A percentile compares a stretch with the other conserved stretches of the same genome.
These are phyloP conservation scores for Moricandia moricandioides DNA, from an alignment of 345 rosid genomes.

Conservation along the genomic window DNA sequence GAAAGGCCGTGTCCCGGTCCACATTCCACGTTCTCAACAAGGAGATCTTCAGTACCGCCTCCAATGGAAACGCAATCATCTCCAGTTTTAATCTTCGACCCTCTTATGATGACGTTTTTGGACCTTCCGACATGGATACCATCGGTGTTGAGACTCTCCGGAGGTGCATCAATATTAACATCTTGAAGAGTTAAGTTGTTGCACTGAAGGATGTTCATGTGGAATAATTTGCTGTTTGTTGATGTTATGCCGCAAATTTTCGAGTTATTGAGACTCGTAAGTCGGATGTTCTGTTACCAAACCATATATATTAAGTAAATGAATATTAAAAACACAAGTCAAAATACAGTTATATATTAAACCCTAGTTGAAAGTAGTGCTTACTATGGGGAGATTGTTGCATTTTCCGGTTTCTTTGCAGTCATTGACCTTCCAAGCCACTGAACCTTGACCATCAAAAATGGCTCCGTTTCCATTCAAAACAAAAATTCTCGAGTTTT, in stretches of 20 bases:
- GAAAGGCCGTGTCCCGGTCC: conserved; percentile 67
- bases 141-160: conserved; percentile 50
- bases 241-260: conserved; percentile 36
- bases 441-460: conserved; percentile 47
- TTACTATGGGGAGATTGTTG: conserved; percentile 40
- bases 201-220: conserved; percentile 37
- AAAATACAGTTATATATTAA: neutral
- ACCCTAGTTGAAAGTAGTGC: neutral
- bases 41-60: conserved; percentile 40
- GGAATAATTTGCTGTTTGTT: conserved; percentile 49
- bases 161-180: conserved; percentile 38
- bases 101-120: conserved; percentile 19
- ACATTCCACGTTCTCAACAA: conserved; percentile 36
- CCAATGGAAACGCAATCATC: conserved; percentile 60
- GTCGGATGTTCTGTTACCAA: conserved; percentile 30
- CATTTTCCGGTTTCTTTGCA: conserved; percentile 33
- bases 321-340: neutral
- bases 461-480: conserved; percentile 42
- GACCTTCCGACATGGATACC: conserved; percentile 59
- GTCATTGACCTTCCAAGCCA: conserved; percentile 37
- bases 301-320: neutral
- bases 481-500: conserved; percentile 30
- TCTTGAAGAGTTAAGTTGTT: conserved; percentile 41
- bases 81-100: conserved; percentile 40
- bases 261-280: conserved; percentile 21